A percentile compares a stretch with the other conserved stretches of the same genome.
phyloP scores from a whole-genome alignment of 305 asterid genomes.

The Lippia alba region DNA sequence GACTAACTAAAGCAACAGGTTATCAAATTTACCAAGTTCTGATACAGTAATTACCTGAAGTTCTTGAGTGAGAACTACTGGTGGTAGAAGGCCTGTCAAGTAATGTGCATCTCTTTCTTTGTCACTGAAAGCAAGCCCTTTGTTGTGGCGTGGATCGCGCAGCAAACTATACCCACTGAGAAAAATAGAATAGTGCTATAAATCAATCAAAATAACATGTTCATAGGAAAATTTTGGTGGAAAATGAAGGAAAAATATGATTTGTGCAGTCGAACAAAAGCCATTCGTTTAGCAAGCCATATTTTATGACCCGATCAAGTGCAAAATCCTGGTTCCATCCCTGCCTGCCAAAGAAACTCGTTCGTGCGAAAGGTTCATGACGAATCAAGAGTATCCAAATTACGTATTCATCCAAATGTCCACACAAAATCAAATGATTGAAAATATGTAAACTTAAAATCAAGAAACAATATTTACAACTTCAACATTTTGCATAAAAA shows the following conservation, averaged over 20 bases:
- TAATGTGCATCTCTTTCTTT: conserved; percentile 90
- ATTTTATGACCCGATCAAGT: neutral
- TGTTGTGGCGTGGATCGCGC: conserved; percentile 92
- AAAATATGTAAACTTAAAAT: neutral
- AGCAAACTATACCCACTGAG: conserved; percentile 77
- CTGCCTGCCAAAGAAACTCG: too few relatives aligned
- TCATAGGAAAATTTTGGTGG: neutral
- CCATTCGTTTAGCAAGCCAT: too few relatives aligned
- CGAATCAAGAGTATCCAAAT: neutral
- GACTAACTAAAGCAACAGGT: neutral
- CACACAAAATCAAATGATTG: conserved; percentile 7
- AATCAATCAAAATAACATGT: conserved; percentile 7
- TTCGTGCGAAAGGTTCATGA: too few relatives aligned
- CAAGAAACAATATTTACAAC: conserved; percentile 5
- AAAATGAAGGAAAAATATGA: conserved; percentile 7
- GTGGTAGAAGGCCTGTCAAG: conserved; percentile 90
- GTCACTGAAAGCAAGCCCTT: conserved; percentile 84
- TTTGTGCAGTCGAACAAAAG: neutral
- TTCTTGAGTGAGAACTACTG: conserved; percentile 65
- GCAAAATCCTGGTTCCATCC: too few relatives aligned
- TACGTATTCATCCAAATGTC: neutral
- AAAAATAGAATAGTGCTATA: neutral
- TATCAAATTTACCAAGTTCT: neutral
- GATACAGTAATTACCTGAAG: conserved; percentile 69
- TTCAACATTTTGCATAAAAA: neutral